These are phyloP conservation scores for Amanita rimosa DNA, from an alignment of 768 basidiomycete species.

Conservation along the genomic window DNA sequence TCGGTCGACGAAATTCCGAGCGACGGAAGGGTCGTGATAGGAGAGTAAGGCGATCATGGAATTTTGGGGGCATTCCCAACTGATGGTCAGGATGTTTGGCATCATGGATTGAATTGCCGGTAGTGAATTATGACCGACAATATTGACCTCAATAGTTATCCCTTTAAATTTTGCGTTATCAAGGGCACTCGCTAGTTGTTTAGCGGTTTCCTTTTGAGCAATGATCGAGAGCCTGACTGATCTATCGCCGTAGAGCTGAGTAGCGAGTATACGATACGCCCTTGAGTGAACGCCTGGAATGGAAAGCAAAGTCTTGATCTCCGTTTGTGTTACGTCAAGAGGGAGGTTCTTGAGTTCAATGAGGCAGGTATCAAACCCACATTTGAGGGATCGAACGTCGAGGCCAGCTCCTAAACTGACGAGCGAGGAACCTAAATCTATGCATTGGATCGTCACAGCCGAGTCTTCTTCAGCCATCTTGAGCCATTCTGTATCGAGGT, in stretches of 20 bases:
- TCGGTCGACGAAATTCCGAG: not conserved
- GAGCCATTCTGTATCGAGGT: constrained; percentile 1
- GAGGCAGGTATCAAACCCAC: constrained; percentile 10
- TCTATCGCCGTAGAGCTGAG: constrained; percentile 3
- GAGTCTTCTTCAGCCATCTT: constrained; percentile 3
- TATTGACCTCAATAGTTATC: not conserved
- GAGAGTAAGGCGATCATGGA: not conserved
- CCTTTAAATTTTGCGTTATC: not conserved
- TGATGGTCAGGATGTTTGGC: not conserved
- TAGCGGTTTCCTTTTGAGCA: not conserved
- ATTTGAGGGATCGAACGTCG: constrained; percentile 7
- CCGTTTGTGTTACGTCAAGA: not conserved
- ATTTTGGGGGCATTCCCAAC: not conserved
- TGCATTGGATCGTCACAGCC: constrained; percentile 6
- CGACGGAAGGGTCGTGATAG: not conserved
- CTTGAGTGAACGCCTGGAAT: constrained; percentile 1
- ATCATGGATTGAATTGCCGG: not conserved
- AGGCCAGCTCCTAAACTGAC: constrained; percentile 10
- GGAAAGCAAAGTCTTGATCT: constrained; percentile 5
- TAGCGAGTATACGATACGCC: not conserved
- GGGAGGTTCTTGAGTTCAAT: constrained; percentile 9
- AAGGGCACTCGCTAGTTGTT: not conserved
- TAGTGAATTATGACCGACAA: not conserved
- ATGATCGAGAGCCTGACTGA: not conserved
- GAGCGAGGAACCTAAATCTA: constrained; percentile 8